Evolutionary conservation across 768 basidiomycete genomes (phyloP), one percentile per base, ranked within the genome.

Genomic region (Daedalea quercina): DNA sequence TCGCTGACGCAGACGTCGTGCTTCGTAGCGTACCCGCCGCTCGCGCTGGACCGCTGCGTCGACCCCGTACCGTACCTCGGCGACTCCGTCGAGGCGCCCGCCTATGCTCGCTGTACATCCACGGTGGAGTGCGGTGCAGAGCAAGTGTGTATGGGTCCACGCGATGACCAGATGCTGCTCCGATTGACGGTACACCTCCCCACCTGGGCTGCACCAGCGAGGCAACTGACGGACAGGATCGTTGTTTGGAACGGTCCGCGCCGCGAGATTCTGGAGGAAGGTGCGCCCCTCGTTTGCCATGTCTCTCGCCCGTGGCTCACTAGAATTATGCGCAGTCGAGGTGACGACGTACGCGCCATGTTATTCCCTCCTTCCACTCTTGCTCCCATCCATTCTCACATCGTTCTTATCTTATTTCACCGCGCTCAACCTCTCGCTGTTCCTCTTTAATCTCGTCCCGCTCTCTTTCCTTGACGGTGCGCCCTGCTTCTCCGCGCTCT

Each of bases 361-460:
- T 47, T 75, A 2, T 61, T 37, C 44, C 20, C 57, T 77, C 47
- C 57, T 81, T 7, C 71, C 71, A 2, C 51, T 62, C 41, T 57
- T 69, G 57, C 52, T 80, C 3, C 79, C 81, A 1, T 48, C 51
- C n/a, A 50, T 70, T 23, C 57, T 66, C 1, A 61, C 58, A 11
- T 51, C 72, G 26, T 78, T 86, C 57, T 76, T 81, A 63, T 65
- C 75, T 55, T 88, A 87, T 54, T 66, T 83, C 54, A 68, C 71
- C 31, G 78, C 80, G 61, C 75, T 87, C 1, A 81, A 83, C n/a
- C 66, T 93, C 28, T 92, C 90, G 2, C 72, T 94, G 1, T 92
- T 80, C 65, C 68, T 92, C 53, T 83, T 94, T 71, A 94, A 94
- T 65, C 76, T 90, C 24, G 73, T 94, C 22, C 90, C 92, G 0